A percentile compares a stretch with the other conserved stretches of the same genome.
Conservation (phyloP, 495 filamentous ascomycete genomes). For the Penicillium egyptiacum region DNA sequence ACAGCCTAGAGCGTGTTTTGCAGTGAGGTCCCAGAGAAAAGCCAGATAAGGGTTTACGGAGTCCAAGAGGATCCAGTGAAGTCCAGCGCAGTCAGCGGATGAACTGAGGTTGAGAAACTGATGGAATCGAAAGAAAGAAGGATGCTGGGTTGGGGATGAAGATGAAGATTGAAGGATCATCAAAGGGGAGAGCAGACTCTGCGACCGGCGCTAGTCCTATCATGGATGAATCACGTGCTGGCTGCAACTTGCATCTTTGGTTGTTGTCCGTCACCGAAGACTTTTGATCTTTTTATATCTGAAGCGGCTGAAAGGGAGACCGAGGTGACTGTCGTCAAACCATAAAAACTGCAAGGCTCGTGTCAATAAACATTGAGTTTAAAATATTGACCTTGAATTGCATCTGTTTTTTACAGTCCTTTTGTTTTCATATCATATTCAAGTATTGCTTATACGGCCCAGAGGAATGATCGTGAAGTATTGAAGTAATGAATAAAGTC, state of each 20-base stretch:
- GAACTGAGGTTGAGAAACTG: slow-evolving; percentile 8
- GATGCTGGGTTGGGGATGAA: slow-evolving; percentile 14
- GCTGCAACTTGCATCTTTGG: neutral
- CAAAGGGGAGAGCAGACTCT: slow-evolving; percentile 22
- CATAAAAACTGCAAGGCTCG: too few species aligned
- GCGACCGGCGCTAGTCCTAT: slow-evolving; percentile 19
- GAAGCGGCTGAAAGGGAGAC: neutral
- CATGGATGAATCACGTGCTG: neutral
- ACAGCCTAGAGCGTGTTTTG: slow-evolving; percentile 33
- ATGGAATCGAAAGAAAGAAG: slow-evolving; percentile 22
- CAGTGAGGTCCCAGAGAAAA: slow-evolving; percentile 24
- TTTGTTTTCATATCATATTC: neutral
- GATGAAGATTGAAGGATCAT: slow-evolving; percentile 19
- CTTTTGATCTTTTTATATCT: neutral
- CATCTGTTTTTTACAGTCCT: neutral
- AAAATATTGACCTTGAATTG: neutral
- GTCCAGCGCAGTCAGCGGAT: slow-evolving; percentile 4
- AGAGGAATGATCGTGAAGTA: neutral
- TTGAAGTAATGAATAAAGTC: too few species aligned
- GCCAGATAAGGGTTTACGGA: slow-evolving; percentile 30
- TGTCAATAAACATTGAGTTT: neutral
- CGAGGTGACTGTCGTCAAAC: neutral
- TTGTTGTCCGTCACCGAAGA: neutral
- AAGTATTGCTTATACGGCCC: neutral
- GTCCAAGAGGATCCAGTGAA: slow-evolving; percentile 17